A percentile compares a stretch with the other conserved stretches of the same genome.
Evolutionary conservation across 2,329 filamentous ascomycete genomes (phyloP).

Genomic region (Nothophoma quercina): DNA sequence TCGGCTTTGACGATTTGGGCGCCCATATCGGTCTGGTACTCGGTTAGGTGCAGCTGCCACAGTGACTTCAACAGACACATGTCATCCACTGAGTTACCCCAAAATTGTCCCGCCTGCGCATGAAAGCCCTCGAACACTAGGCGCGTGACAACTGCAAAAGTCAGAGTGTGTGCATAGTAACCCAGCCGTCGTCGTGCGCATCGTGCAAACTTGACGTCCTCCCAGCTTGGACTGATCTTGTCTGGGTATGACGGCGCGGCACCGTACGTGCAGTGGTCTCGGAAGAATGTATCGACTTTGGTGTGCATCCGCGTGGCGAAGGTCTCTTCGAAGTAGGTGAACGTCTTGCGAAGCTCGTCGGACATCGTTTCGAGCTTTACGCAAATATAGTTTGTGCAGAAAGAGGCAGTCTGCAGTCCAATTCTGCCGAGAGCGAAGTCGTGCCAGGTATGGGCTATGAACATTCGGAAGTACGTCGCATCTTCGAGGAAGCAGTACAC

Average conservation of each 20-base stretch:
- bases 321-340: neutral
- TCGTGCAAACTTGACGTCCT: constrained; percentile 4
- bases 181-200: constrained; percentile 1
- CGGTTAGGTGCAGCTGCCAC: neutral
- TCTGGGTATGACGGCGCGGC: neutral
- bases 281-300: constrained; percentile 1
- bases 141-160: neutral
- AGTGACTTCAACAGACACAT: constrained; percentile 12
- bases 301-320: neutral
- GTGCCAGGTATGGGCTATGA: constrained; percentile 40
- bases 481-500: constrained; percentile 43
- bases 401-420: constrained; percentile 42
- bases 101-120: too few relatives aligned
- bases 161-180: neutral
- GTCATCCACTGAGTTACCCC: neutral
- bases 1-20: neutral
- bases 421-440: constrained; percentile 40
- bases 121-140: neutral
- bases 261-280: constrained; percentile 1
- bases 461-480: constrained; percentile 35
- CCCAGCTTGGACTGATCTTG: neutral
- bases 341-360: neutral
- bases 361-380: neutral
- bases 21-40: neutral
- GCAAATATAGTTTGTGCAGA: constrained; percentile 44